A percentile compares a stretch with the other conserved stretches of the same genome.
phyloP scores from a whole-genome alignment of 2,329 filamentous ascomycete genomes.

The Apiospora aurea region DNA sequence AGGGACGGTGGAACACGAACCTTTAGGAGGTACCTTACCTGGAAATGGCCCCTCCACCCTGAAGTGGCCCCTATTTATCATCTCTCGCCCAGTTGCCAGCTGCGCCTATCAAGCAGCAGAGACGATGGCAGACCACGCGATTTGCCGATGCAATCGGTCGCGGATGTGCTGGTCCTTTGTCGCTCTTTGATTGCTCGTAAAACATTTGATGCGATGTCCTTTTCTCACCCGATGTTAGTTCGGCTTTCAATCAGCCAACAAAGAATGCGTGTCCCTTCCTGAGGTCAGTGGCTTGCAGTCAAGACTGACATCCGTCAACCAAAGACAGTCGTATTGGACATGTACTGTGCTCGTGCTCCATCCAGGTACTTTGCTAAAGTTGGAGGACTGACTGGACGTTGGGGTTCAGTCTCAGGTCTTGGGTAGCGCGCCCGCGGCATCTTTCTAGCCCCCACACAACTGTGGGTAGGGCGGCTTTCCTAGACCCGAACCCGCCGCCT shows the following conservation, averaged over 20 bases:
- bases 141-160: background rate
- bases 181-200: background rate
- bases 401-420: constrained; percentile 18
- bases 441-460: background rate
- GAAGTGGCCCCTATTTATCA: background rate
- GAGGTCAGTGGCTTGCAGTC: background rate
- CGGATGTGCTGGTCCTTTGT: background rate
- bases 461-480: background rate
- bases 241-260: background rate
- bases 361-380: constrained; percentile 1
- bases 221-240: background rate
- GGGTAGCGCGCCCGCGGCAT: constrained; percentile 15
- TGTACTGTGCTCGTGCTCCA: background rate
- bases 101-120: background rate
- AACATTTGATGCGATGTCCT: background rate
- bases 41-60: background rate
- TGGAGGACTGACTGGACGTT: constrained; percentile 17
- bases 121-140: background rate
- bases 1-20: constrained; percentile 8
- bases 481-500: background rate
- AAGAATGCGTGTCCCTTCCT: background rate
- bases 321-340: background rate
- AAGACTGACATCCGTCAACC: background rate
- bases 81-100: background rate
- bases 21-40: background rate